These are phyloP conservation scores for Trifolium pratense DNA, from an alignment of 306 rosid species.

Conservation along the genomic window DNA sequence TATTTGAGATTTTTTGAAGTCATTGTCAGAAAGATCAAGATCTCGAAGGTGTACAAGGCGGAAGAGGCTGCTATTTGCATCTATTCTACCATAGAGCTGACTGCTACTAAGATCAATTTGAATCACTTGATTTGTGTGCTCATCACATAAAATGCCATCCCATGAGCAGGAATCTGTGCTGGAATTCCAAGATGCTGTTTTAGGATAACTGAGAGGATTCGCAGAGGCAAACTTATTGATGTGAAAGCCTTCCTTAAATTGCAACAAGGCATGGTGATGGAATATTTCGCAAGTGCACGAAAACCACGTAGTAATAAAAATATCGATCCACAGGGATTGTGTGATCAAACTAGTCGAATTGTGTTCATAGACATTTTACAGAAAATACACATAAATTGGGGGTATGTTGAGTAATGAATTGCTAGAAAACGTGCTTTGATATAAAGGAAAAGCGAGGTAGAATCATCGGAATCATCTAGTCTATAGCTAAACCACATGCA, in stretches of 20 bases:
- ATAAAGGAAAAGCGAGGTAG: too few species aligned
- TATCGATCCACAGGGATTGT: too few species aligned
- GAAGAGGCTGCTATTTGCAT: slow-evolving; percentile 31
- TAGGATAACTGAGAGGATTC: slow-evolving; percentile 35
- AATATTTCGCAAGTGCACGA: too few species aligned
- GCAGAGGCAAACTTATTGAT: slow-evolving; percentile 13
- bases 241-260: slow-evolving; percentile 36
- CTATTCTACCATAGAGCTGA: slow-evolving; percentile 30
- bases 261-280: slow-evolving; percentile 39
- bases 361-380: too few species aligned
- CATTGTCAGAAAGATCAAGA: slow-evolving; percentile 41
- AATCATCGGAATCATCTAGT: too few species aligned
- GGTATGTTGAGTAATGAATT: too few species aligned
- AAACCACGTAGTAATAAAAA: too few species aligned
- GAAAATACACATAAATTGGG: too few species aligned
- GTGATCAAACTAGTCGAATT: too few species aligned
- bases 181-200: slow-evolving; percentile 35
- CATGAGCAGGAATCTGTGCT: slow-evolving; percentile 41
- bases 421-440: too few species aligned
- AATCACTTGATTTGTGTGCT: slow-evolving; percentile 29
- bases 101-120: slow-evolving; percentile 36
- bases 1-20: slow-evolving; percentile 44
- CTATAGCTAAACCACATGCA: too few species aligned
- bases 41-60: slow-evolving; percentile 4
- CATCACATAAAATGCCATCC: slow-evolving; percentile 42